Conservation (phyloP, 2,329 filamentous ascomycete genomes). For the Aspergillus quadricinctus region DNA sequence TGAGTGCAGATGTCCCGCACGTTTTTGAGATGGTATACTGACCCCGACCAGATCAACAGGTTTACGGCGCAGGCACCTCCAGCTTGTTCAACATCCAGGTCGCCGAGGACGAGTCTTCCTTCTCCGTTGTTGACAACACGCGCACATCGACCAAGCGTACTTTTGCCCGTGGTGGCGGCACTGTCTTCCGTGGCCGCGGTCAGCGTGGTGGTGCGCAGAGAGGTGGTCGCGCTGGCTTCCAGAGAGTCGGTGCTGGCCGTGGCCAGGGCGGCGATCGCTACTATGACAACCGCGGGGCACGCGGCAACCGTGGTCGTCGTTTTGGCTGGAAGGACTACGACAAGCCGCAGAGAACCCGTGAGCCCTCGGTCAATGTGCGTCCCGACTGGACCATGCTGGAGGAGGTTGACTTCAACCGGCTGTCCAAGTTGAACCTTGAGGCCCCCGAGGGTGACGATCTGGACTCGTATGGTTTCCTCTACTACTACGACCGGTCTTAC, state of each 20-base stretch:
- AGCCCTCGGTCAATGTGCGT: constrained; percentile 94
- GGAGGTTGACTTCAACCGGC: constrained; percentile 96
- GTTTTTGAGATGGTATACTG: not conserved
- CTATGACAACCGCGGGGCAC: constrained; percentile 68
- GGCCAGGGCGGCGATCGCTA: constrained; percentile 60
- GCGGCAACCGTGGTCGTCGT: constrained; percentile 70
- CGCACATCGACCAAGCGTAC: constrained; percentile 78
- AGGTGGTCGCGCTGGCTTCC: constrained; percentile 66
- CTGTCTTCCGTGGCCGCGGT: constrained; percentile 76
- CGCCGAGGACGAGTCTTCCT: constrained; percentile 92
- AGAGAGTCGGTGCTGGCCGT: constrained; percentile 66
- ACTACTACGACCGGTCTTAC: constrained; percentile 95
- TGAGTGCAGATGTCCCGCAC: constrained; percentile 34
- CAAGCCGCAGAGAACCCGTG: constrained; percentile 93
- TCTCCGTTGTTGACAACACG: constrained; percentile 96
- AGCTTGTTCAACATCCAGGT: constrained; percentile 85
- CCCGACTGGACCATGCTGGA: constrained; percentile 93
- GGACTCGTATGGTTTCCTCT: constrained; percentile 92
- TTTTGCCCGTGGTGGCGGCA: constrained; percentile 80
- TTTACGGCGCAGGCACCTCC: constrained; percentile 85
- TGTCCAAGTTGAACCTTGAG: constrained; percentile 93
- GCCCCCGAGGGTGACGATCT: constrained; percentile 92
- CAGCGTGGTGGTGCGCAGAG: constrained; percentile 72
- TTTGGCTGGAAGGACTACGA: constrained; percentile 99
- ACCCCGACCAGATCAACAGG: constrained; percentile 72